Evolutionary conservation across 805 yeast genomes (phyloP), one percentile per base, ranked within the genome.

Genomic region (Ogataea philodendri): DNA sequence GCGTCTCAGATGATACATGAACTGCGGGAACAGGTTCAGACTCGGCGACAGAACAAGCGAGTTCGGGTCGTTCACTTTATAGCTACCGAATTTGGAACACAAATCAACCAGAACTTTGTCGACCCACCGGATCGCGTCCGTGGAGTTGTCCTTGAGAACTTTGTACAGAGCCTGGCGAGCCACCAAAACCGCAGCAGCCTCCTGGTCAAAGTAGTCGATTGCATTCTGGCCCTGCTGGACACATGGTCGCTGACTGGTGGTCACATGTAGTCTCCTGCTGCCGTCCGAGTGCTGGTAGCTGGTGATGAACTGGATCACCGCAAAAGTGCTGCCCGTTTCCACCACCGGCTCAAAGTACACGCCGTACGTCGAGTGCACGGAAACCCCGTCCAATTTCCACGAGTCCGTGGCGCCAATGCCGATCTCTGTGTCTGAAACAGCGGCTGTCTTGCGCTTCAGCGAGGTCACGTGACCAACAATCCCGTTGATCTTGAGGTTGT

Each of bases 201-300:
- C 85, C 55, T 81, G 85, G 53, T 80, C 87, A 52, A 80, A 79
- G 10, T 70, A 70, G 7, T 55, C 54, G 24, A 72, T 67, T 27
- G 78, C 48, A 30, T 61, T 65, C n/a, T 59, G 52, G 4, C 43
- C 37, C 17, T 65, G 63, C 9, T 66, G 65, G 16, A 67, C 46
- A 3, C 75, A 56, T 3, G 69, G 69, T 19, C 66, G 62, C 5
- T 72, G 66, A 4, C 74, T 55, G 0, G 86, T 79, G 5, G 85
- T 78, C 9, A 80, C 84, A 44, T 78, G 69, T 30, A 81, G 53
- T 45, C 84, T 66, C 50, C 67, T 64, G 15, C 74, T 65, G 3
- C 82, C 82, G 33, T 67, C 69, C 7, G 79, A 65, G 46, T 80
- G 84, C 48, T 78, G 83, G 51, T 81, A 80, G 46, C 71, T 70